Conservation (phyloP, 2,329 filamentous ascomycete genomes). For the Apiospora kogelbergensis region DNA sequence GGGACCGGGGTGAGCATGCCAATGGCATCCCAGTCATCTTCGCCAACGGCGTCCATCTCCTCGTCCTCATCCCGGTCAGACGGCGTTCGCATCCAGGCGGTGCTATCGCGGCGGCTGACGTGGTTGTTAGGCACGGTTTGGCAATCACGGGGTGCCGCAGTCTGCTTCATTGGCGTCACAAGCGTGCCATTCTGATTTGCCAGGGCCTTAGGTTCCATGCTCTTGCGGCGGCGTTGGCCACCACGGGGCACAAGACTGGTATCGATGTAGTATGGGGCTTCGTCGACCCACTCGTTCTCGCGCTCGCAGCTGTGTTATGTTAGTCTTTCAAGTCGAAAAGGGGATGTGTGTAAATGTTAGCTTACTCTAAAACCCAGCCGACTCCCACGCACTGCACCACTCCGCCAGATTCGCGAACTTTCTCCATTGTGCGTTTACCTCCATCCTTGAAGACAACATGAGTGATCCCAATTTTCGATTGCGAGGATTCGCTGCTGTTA, state of each 20-base stretch:
- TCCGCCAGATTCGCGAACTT: constrained; percentile 70
- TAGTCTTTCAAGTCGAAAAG: constrained; percentile 20
- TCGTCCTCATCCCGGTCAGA: constrained; percentile 40
- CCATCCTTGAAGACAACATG: constrained; percentile 92
- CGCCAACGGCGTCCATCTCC: constrained; percentile 27
- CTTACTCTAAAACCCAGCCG: constrained; percentile 85
- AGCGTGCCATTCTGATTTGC: constrained; percentile 68
- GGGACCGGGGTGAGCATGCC: constrained; percentile 55
- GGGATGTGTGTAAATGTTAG: constrained; percentile 23
- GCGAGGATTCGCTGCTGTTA: constrained; percentile 34
- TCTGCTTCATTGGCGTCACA: constrained; percentile 42
- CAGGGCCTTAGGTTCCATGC: constrained; percentile 74
- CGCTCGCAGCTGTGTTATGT: constrained; percentile 64
- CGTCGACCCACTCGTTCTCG: constrained; percentile 75
- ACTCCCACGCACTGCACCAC: constrained; percentile 85
- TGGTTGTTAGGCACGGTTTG: constrained; percentile 48
- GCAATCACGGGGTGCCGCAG: constrained; percentile 29
- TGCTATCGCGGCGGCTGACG: constrained; percentile 53
- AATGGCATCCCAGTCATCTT: constrained; percentile 38
- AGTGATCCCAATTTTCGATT: constrained; percentile 70
- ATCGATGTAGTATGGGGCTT: constrained; percentile 68
- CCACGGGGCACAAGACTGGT: constrained; percentile 67
- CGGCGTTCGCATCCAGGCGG: constrained; percentile 55
- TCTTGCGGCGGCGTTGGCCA: constrained; percentile 71
- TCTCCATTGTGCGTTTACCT: constrained; percentile 75